Evolutionary conservation across 2,329 filamentous ascomycete species (phyloP), one percentile per base, ranked within the genome.

Genomic region (Colletotrichum sp.): DNA sequence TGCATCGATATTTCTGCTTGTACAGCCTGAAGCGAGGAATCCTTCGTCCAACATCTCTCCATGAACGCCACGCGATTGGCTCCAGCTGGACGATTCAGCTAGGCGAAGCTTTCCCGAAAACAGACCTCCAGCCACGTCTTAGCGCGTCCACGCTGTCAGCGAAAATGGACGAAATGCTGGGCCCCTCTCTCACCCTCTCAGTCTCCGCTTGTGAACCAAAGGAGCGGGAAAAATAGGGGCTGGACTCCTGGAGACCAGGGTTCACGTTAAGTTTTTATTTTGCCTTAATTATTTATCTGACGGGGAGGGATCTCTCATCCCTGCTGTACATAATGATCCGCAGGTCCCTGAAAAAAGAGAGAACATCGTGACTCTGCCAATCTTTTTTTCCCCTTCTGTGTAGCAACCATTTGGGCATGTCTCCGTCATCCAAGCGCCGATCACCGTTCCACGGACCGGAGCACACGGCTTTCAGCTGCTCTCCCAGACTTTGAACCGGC

Each of bases 301-400:
- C 44, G 52, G 15, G 19, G 25, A 39, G 34, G 22, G 48, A 59
- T 57, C 44, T n/a, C 3, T 25, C 28, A 71, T 61, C 61, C 60
- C 61, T 74, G 36, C 25, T 22, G 52, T 72, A 67, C 61, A 55
- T 70, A 61, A 57, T 19, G 68, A 44, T 44, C 68, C 72, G 72
- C 72, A 15, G 25, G 48, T 52, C 68, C 72, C 68, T 15, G 6
- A 8, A 22, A 52, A 52, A 52, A 52, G 16, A 39, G n/a, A 19
- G 44, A 25, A 5, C 4, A 52, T 52, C 44, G 44, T 52, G 44
- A 52, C 3, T 5, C n/a, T 52, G n/a, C 44, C 44, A 52, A 7
- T 52, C 11, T 52, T 52, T 52, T 48, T 52, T 13, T 6, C 3
- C 9, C 4, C 44, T 52, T 13, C 44, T 22, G n/a, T 3, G 44